phyloP scores from a whole-genome alignment of 352 stramenopile genomes.

The Globisporangium abappressorium region DNA sequence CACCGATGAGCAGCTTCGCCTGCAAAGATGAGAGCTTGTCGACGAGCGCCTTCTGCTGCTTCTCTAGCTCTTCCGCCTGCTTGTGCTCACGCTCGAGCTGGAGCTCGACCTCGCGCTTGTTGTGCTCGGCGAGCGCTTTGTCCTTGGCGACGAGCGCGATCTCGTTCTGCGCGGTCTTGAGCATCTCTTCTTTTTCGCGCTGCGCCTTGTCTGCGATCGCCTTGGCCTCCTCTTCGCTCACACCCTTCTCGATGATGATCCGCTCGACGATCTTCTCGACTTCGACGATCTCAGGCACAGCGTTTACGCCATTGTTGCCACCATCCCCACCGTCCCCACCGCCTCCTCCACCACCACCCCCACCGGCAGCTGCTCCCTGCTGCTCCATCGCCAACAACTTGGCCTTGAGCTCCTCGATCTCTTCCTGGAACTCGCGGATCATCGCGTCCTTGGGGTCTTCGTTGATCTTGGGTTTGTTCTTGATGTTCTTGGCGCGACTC shows the following conservation, averaged over 20 bases:
- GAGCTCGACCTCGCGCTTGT: constrained; percentile 82
- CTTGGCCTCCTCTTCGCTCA: constrained; percentile 76
- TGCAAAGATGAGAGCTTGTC: constrained; percentile 91
- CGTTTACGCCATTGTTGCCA: constrained; percentile 4
- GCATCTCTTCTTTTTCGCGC: constrained; percentile 73
- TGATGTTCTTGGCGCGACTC: constrained; percentile 99
- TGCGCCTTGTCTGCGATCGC: constrained; percentile 70
- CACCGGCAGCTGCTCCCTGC: constrained; percentile 20
- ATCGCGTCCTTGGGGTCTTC: constrained; percentile 98
- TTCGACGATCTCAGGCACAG: constrained; percentile 51
- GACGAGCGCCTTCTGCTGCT: constrained; percentile 74
- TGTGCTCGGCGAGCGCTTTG: constrained; percentile 80
- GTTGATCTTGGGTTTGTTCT: constrained; percentile 99
- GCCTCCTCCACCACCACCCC: constrained; percentile 8
- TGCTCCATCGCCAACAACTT: constrained; percentile 64
- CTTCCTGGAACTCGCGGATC: constrained; percentile 96
- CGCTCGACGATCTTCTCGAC: constrained; percentile 85
- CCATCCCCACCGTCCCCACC: constrained; percentile 1
- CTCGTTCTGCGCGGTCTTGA: constrained; percentile 66
- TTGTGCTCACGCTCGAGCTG: constrained; percentile 88
- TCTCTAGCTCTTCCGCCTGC: constrained; percentile 59
- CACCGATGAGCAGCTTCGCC: constrained; percentile 89
- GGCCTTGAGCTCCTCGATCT: constrained; percentile 90
- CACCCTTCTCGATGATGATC: constrained; percentile 79
- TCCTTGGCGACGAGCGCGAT: constrained; percentile 71